phyloP scores from a whole-genome alignment of 2,329 filamentous ascomycete species.

The Pyrenophora tritici-repentis region DNA sequence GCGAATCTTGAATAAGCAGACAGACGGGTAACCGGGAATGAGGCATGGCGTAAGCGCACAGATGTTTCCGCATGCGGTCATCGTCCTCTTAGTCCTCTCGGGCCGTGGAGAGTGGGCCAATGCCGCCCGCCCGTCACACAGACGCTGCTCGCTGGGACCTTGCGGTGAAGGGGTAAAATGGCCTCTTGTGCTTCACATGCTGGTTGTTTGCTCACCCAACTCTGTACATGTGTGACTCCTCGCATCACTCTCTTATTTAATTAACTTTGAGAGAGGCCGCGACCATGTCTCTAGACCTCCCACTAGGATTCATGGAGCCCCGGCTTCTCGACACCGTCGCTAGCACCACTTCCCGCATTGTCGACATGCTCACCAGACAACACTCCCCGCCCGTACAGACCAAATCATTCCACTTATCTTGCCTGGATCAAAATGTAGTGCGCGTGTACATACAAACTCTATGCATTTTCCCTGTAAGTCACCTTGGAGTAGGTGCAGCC shows the following conservation, averaged over 20 bases:
- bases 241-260: slow-evolving; percentile 23
- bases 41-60: slow-evolving; percentile 9
- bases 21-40: slow-evolving; percentile 31
- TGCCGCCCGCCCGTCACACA: slow-evolving; percentile 36
- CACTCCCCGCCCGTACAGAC: slow-evolving; percentile 22
- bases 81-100: slow-evolving; percentile 26
- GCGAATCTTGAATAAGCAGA: slow-evolving; percentile 22
- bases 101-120: slow-evolving; percentile 31
- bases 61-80: slow-evolving; percentile 21
- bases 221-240: slow-evolving; percentile 27
- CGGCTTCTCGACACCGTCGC: slow-evolving; percentile 19
- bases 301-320: slow-evolving; percentile 25
- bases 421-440: slow-evolving; percentile 39
- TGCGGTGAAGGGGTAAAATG: slow-evolving; percentile 39
- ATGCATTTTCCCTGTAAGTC: slow-evolving; percentile 36
- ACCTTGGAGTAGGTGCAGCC: neutral
- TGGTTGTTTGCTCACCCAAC: slow-evolving; percentile 33
- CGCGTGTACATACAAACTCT: slow-evolving; percentile 41
- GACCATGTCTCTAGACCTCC: slow-evolving; percentile 27
- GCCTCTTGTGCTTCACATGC: slow-evolving; percentile 32
- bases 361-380: slow-evolving; percentile 36
- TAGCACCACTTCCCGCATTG: slow-evolving; percentile 20
- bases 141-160: slow-evolving; percentile 24
- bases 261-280: slow-evolving; percentile 20
- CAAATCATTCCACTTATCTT: slow-evolving; percentile 35